phyloP scores from a whole-genome alignment of 1,139 yeast species.

The Blastobotrys buckinghamii region DNA sequence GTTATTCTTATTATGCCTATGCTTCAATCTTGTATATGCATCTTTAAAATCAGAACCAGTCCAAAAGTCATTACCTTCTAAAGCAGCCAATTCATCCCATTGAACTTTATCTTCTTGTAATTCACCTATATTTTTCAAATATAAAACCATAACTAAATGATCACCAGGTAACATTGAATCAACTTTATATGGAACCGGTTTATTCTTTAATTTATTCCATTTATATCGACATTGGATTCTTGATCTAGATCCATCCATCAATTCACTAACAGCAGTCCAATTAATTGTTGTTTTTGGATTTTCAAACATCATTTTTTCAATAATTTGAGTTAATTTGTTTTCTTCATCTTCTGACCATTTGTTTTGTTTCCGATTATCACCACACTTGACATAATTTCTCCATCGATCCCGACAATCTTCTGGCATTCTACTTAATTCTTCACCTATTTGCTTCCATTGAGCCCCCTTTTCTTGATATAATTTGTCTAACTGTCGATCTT shows the following conservation, averaged over 20 bases:
- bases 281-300: slow-evolving; percentile 45
- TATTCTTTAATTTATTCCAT: slow-evolving; percentile 74
- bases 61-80: slow-evolving; percentile 41
- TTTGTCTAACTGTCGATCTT: slow-evolving; percentile 60
- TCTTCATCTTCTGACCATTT: slow-evolving; percentile 82
- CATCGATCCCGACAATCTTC: slow-evolving; percentile 96
- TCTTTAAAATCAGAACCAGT: slow-evolving; percentile 42
- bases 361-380: slow-evolving; percentile 61
- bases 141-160: slow-evolving; percentile 49
- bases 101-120: slow-evolving; percentile 48
- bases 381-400: slow-evolving; percentile 93
- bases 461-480: slow-evolving; percentile 65
- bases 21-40: slow-evolving; percentile 43
- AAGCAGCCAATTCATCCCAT: slow-evolving; percentile 53
- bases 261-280: slow-evolving; percentile 87
- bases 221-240: slow-evolving; percentile 93
- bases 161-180: slow-evolving; percentile 45
- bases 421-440: slow-evolving; percentile 82
- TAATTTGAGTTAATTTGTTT: slow-evolving; percentile 49
- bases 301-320: slow-evolving; percentile 35
- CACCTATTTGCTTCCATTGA: slow-evolving; percentile 82
- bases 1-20: not conserved
- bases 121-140: slow-evolving; percentile 45
- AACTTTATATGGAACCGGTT: slow-evolving; percentile 13
- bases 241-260: slow-evolving; percentile 82